Evolutionary conservation across 2,329 filamentous ascomycete genomes (phyloP).

Genomic region (Amesomyces nigricolor): DNA sequence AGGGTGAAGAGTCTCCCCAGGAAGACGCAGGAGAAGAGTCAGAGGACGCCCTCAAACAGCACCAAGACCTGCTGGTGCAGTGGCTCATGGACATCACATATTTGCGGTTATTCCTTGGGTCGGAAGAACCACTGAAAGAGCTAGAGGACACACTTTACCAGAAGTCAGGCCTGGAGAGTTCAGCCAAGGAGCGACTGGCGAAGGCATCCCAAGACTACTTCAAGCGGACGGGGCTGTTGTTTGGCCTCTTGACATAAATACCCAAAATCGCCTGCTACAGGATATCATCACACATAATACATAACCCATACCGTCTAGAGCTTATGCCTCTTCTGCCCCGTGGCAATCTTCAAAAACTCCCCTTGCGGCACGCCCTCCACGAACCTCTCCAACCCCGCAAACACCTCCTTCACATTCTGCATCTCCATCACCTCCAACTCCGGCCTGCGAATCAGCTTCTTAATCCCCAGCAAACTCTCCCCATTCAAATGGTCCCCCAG

Average conservation of each 20-base stretch:
- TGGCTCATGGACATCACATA: slow-evolving; percentile 57
- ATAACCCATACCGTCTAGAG: slow-evolving; percentile 44
- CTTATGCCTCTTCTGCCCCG: slow-evolving; percentile 91
- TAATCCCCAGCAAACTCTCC: slow-evolving; percentile 76
- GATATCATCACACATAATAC: neutral
- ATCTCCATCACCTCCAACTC: slow-evolving; percentile 67
- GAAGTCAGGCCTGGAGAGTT: slow-evolving; percentile 44
- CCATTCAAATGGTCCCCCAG: slow-evolving; percentile 75
- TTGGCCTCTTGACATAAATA: slow-evolving; percentile 59
- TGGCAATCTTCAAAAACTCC: slow-evolving; percentile 81
- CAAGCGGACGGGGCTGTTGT: slow-evolving; percentile 74
- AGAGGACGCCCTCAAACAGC: slow-evolving; percentile 25
- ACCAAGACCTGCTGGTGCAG: slow-evolving; percentile 49
- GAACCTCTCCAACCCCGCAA: slow-evolving; percentile 78
- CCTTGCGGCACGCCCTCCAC: slow-evolving; percentile 74
- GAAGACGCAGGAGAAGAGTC: slow-evolving; percentile 11
- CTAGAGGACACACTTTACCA: slow-evolving; percentile 43
- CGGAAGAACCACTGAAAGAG: slow-evolving; percentile 34
- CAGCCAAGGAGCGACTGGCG: slow-evolving; percentile 47
- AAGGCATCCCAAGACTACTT: slow-evolving; percentile 71
- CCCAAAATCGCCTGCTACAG: neutral
- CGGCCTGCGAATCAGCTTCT: slow-evolving; percentile 71
- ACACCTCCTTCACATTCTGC: slow-evolving; percentile 78
- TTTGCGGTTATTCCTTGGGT: slow-evolving; percentile 42
- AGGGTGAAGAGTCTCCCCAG: slow-evolving; percentile 14